A percentile compares a stretch with the other conserved stretches of the same genome.
These are phyloP conservation scores for Xylaria scruposa DNA, from an alignment of 495 filamentous ascomycete genomes.

Conservation along the genomic window DNA sequence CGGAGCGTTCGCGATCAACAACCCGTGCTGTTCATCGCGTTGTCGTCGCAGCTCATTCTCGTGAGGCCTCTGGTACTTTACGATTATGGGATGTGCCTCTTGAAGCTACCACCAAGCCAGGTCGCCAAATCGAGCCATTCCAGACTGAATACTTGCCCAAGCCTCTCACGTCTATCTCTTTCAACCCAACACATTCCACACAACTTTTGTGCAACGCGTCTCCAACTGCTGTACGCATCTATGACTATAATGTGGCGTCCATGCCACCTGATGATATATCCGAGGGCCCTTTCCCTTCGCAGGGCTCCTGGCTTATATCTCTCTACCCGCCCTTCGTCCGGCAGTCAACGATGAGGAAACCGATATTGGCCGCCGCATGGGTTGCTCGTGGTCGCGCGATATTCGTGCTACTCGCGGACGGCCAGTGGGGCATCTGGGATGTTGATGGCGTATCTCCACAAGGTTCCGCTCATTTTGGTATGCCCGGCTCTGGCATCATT, in stretches of 20 bases:
- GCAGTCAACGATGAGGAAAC: conserved; percentile 65
- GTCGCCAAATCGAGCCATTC: conserved; percentile 61
- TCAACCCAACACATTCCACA: conserved; percentile 70
- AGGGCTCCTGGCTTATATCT: conserved; percentile 71
- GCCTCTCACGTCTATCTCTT: conserved; percentile 70
- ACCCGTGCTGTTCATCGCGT: conserved; percentile 39
- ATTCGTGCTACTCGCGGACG: conserved; percentile 78
- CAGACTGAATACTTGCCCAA: conserved; percentile 68
- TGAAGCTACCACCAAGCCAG: conserved; percentile 43
- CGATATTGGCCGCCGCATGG: conserved; percentile 83
- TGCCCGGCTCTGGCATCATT: conserved; percentile 62
- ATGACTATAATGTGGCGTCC: conserved; percentile 54
- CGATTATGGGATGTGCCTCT: conserved; percentile 55
- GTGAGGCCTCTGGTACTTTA: conserved; percentile 67
- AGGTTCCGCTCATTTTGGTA: conserved; percentile 61
- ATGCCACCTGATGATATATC: conserved; percentile 54
- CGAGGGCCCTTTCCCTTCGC: conserved; percentile 54
- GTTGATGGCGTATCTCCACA: conserved; percentile 67
- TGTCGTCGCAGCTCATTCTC: conserved; percentile 63
- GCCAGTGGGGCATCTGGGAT: conserved; percentile 96
- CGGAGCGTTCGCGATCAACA: conserved; percentile 43
- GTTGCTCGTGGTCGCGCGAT: conserved; percentile 78
- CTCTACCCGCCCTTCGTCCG: conserved; percentile 72
- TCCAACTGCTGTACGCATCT: conserved; percentile 72
- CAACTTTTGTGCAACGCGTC: conserved; percentile 72